These are phyloP conservation scores for Neofusicoccum sp. DNA, from an alignment of 2,329 filamentous ascomycete species.

Conservation along the genomic window DNA sequence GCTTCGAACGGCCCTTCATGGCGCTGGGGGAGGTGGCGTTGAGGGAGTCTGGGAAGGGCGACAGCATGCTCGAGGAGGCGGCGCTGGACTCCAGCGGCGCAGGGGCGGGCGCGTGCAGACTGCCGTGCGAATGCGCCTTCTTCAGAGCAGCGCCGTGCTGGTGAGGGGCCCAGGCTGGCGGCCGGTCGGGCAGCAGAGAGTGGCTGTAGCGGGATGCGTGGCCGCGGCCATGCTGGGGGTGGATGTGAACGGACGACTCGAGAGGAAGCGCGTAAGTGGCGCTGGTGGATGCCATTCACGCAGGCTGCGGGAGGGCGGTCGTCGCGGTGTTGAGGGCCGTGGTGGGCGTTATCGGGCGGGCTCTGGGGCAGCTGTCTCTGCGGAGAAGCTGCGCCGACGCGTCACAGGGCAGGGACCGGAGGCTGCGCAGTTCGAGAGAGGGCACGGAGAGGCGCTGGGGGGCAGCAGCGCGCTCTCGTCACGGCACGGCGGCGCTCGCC, in stretches of 20 bases:
- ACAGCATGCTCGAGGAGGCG: not conserved
- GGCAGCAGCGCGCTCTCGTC: not conserved
- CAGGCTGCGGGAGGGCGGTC: not conserved
- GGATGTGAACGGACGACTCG: constrained; percentile 14
- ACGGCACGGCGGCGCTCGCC: not conserved
- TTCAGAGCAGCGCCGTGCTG: constrained; percentile 26
- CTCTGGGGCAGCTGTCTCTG: constrained; percentile 10
- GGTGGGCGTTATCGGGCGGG: constrained; percentile 5
- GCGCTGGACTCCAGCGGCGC: not conserved
- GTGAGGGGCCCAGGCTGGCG: constrained; percentile 23
- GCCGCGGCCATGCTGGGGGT: constrained; percentile 38
- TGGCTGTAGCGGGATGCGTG: constrained; percentile 38
- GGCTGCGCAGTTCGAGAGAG: constrained; percentile 5
- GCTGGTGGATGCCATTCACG: constrained; percentile 14
- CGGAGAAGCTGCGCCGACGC: constrained; percentile 15
- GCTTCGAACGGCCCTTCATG: constrained; percentile 28
- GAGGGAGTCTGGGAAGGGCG: not conserved
- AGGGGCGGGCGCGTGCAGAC: constrained; percentile 24
- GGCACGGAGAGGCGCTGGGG: not conserved
- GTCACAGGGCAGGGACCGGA: constrained; percentile 6
- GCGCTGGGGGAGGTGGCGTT: constrained; percentile 15
- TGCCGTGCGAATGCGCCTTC: constrained; percentile 22
- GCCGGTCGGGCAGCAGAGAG: constrained; percentile 27
- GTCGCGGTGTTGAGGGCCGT: not conserved
- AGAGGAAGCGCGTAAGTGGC: constrained; percentile 11